phyloP scores from a whole-genome alignment of 2,329 filamentous ascomycete genomes.

The Beauveria caledonica region DNA sequence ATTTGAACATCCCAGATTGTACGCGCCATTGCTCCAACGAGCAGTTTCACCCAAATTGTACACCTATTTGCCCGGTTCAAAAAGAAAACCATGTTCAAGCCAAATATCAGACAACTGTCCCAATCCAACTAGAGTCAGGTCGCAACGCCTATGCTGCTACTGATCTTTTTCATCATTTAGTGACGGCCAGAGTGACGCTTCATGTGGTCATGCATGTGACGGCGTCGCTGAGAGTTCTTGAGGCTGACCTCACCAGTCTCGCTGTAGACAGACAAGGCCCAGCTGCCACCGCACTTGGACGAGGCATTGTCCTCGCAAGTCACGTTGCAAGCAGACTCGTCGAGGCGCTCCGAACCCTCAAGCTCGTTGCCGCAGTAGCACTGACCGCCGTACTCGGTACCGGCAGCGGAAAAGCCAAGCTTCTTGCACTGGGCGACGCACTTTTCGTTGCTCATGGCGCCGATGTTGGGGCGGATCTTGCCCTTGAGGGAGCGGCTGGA shows the following conservation, averaged over 20 bases:
- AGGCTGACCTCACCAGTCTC: slow-evolving; percentile 24
- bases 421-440: slow-evolving; percentile 41
- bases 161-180: neutral
- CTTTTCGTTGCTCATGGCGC: slow-evolving; percentile 33
- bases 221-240: slow-evolving; percentile 23
- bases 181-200: slow-evolving; percentile 24
- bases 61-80: neutral
- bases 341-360: slow-evolving; percentile 30
- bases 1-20: neutral
- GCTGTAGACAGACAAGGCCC: slow-evolving; percentile 38
- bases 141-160: neutral
- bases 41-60: neutral
- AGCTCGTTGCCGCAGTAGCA: slow-evolving; percentile 42
- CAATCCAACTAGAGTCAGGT: neutral
- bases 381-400: slow-evolving; percentile 42
- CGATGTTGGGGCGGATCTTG: slow-evolving; percentile 32
- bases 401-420: slow-evolving; percentile 36
- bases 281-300: slow-evolving; percentile 43
- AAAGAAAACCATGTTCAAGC: neutral
- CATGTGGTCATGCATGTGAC: slow-evolving; percentile 30
- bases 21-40: neutral
- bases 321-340: slow-evolving; percentile 36
- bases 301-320: slow-evolving; percentile 40
- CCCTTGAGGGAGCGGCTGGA: slow-evolving; percentile 30
- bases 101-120: neutral